These are phyloP conservation scores for Trichoderma citrinoviride DNA, from an alignment of 2,329 filamentous ascomycete species.

Conservation along the genomic window DNA sequence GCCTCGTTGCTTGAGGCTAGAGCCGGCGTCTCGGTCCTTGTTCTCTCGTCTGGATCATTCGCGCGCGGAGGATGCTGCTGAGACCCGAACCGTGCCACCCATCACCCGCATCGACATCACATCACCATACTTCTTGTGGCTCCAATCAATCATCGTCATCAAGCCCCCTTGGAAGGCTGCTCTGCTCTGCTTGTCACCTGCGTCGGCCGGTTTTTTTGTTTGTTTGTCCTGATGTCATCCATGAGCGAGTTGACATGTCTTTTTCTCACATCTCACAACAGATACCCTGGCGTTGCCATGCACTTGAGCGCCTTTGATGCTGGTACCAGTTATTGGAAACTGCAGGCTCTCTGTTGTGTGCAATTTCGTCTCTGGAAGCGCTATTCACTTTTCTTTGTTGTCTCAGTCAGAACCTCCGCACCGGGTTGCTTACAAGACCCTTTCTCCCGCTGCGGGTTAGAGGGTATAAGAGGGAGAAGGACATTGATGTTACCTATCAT, in stretches of 20 bases:
- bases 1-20: background rate
- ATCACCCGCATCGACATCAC: constrained; percentile 18
- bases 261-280: too few relatives aligned
- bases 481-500: background rate
- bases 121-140: constrained; percentile 4
- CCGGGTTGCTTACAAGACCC: background rate
- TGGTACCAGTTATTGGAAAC: too few relatives aligned
- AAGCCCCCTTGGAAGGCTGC: background rate
- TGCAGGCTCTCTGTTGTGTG: too few relatives aligned
- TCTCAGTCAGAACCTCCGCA: background rate
- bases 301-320: too few relatives aligned
- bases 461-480: background rate
- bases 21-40: background rate
- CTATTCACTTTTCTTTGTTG: background rate
- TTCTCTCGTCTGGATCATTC: background rate
- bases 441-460: constrained; percentile 12
- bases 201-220: background rate
- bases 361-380: too few relatives aligned
- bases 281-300: too few relatives aligned
- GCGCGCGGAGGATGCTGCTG: background rate
- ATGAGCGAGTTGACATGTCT: too few relatives aligned
- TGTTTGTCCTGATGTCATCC: too few relatives aligned
- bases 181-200: background rate
- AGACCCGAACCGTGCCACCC: constrained; percentile 13
- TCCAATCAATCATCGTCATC: background rate